Conservation (phyloP, 2,329 filamentous ascomycete species). For the Pseudogymnoascus verrucosus region DNA sequence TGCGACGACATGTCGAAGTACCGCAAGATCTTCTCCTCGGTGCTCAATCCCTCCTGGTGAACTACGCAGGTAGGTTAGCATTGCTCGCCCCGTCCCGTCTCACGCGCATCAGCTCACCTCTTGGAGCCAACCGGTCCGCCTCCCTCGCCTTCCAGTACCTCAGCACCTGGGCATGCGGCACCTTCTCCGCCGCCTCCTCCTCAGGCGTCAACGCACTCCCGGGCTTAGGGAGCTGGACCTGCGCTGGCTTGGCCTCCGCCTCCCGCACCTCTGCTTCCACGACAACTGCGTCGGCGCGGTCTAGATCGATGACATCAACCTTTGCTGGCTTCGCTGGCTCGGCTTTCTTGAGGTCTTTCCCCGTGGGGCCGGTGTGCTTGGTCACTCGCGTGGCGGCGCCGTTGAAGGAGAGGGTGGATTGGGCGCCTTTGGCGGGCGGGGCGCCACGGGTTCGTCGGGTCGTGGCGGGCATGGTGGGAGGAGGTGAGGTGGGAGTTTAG, state of each 20-base stretch:
- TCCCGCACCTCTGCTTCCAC: slow-evolving; percentile 17
- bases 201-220: slow-evolving; percentile 38
- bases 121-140: slow-evolving; percentile 53
- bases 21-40: slow-evolving; percentile 78
- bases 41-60: slow-evolving; percentile 65
- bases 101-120: slow-evolving; percentile 31
- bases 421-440: slow-evolving; percentile 32
- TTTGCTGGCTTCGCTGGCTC: slow-evolving; percentile 4
- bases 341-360: slow-evolving; percentile 7
- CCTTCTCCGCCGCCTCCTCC: slow-evolving; percentile 52
- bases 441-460: slow-evolving; percentile 33
- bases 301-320: slow-evolving; percentile 12
- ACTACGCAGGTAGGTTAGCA: slow-evolving; percentile 34
- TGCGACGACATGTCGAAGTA: slow-evolving; percentile 90
- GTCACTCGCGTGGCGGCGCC: slow-evolving; percentile 47
- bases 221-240: background rate
- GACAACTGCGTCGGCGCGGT: slow-evolving; percentile 15
- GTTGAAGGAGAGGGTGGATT: slow-evolving; percentile 58
- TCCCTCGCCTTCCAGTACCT: slow-evolving; percentile 74
- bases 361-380: slow-evolving; percentile 35
- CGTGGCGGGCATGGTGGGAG: slow-evolving; percentile 34
- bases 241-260: background rate
- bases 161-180: slow-evolving; percentile 61
- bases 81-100: background rate
- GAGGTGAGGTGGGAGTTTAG: background rate